Base-by-base conservation (phyloP, 495 filamentous ascomycete genomes). In the Penicillium ucsense region DNA sequence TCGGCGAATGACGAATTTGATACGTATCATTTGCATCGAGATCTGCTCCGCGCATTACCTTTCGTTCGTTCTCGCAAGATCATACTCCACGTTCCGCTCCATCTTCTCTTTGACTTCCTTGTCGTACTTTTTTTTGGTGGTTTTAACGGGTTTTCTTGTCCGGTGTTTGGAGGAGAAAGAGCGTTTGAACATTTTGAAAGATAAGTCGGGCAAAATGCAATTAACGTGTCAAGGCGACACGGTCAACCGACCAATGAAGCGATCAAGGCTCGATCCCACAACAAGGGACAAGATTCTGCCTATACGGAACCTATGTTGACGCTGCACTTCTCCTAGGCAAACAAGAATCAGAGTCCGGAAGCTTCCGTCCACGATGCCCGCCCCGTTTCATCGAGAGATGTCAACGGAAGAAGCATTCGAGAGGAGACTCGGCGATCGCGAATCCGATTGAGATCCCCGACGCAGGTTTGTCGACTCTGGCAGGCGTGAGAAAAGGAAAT, bases 161-260 rank as follows among this genome's bases (percentile, higher is more conserved):
- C 85, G 81, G 66, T 85, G 77, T 67, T 79, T 83, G 46, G 79
- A 79, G 62, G 74, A 72, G 73, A 90, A 89, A 56, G 85, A 88
- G 64, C 85, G 85, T 65, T 83, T 88, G 75, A 90, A 89, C 86
- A 90, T 90, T 56, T 48, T 76, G 77, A 61, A 61, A 54, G 67
- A 65, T 60, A 51, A 53, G 20, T 20, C 20, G 20, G 20, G 20
- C 20, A 20, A 2, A 20, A 20, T 20, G 20, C 20, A 20, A 20
- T 20, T 20, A 20, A 20, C 20, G 20, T 20, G 20, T 20, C 20
- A 20, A 20, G 2, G 20, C 20, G 20, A 20, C 20, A 20, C 20
- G 20, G 20, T 20, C 20, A 20, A 20, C 1, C 20, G 20, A 20
- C 20, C 20, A 20, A 20, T 20, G 1, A 20, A 20, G 20, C 20